phyloP scores from a whole-genome alignment of 1,284 basidiomycete genomes.

The Apiotrichum mycotoxinovorans region DNA sequence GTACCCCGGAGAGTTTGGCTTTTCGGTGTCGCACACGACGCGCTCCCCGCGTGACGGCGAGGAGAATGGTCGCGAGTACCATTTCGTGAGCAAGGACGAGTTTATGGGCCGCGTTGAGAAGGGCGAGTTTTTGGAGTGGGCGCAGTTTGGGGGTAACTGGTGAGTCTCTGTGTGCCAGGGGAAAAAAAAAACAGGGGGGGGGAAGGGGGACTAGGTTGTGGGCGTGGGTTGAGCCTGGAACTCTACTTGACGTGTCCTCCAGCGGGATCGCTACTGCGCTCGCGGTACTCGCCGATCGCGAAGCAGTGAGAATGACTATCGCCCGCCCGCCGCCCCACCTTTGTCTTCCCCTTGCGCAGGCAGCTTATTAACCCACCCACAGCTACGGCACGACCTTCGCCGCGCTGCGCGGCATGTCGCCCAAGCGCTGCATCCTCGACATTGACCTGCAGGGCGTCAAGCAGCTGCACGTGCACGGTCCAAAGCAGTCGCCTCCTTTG shows the following conservation, averaged over 20 bases:
- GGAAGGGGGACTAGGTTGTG: neutral
- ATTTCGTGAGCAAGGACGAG: slow-evolving; percentile 55
- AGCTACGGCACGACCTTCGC: slow-evolving; percentile 81
- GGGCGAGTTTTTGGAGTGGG: slow-evolving; percentile 61
- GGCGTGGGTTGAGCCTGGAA: neutral
- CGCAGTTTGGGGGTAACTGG: slow-evolving; percentile 82
- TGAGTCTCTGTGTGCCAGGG: too few species aligned
- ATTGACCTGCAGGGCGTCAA: slow-evolving; percentile 96
- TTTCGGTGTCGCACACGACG: slow-evolving; percentile 95
- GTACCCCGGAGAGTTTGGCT: slow-evolving; percentile 82
- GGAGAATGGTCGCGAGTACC: slow-evolving; percentile 63
- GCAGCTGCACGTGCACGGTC: slow-evolving; percentile 69
- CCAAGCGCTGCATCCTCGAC: slow-evolving; percentile 82
- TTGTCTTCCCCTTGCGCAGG: too few species aligned
- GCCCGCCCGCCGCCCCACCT: too few species aligned
- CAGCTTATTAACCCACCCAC: too few species aligned
- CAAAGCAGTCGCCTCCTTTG: slow-evolving; percentile 58
- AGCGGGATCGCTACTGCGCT: too few species aligned
- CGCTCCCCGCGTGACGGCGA: slow-evolving; percentile 81
- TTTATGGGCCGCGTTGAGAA: slow-evolving; percentile 55
- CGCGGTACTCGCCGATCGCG: too few species aligned
- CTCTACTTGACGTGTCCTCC: too few species aligned
- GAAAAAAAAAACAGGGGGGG: too few species aligned
- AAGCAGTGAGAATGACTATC: too few species aligned
- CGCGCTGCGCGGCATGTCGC: slow-evolving; percentile 58